Percentiles rank a stretch among this genome's conserved stretches.
These are phyloP conservation scores for Fonsecaea nubica DNA, from an alignment of 2,329 filamentous ascomycete species.

Conservation along the genomic window DNA sequence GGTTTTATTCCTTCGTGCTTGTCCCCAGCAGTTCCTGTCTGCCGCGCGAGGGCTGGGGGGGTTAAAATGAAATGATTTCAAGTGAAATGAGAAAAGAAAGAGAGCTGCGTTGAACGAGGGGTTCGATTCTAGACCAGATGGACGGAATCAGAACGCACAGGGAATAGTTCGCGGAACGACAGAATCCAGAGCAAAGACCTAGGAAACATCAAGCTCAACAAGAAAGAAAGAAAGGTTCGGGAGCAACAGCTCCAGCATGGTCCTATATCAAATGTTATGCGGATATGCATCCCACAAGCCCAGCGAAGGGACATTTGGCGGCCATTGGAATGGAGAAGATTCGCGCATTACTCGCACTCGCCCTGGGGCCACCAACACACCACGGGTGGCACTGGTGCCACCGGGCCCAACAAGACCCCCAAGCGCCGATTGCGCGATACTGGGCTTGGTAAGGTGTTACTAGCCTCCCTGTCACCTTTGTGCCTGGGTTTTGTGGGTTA, in stretches of 20 bases:
- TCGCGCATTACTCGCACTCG: neutral
- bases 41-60: neutral
- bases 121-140: neutral
- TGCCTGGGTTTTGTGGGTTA: slow-evolving; percentile 1
- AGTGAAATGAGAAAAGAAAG: neutral
- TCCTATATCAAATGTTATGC: slow-evolving; percentile 23
- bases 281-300: slow-evolving; percentile 12
- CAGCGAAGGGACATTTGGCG: neutral
- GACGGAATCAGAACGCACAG: neutral
- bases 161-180: neutral
- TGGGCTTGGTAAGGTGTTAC: slow-evolving; percentile 16
- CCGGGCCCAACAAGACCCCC: slow-evolving; percentile 20
- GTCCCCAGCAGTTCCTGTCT: slow-evolving; percentile 1
- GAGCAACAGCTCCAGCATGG: slow-evolving; percentile 6
- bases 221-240: neutral
- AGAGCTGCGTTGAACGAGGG: neutral
- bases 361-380: neutral
- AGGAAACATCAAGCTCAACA: slow-evolving; percentile 2
- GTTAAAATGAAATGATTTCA: neutral
- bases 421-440: slow-evolving; percentile 26
- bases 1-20: neutral
- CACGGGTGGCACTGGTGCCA: neutral
- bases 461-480: slow-evolving; percentile 12
- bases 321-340: neutral
- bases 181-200: slow-evolving; percentile 5